Percentiles rank a stretch among this genome's conserved stretches.
Evolutionary conservation across 202 grass and related monocot species (phyloP).

Genomic region (Dendrocalamus latiflorus): DNA sequence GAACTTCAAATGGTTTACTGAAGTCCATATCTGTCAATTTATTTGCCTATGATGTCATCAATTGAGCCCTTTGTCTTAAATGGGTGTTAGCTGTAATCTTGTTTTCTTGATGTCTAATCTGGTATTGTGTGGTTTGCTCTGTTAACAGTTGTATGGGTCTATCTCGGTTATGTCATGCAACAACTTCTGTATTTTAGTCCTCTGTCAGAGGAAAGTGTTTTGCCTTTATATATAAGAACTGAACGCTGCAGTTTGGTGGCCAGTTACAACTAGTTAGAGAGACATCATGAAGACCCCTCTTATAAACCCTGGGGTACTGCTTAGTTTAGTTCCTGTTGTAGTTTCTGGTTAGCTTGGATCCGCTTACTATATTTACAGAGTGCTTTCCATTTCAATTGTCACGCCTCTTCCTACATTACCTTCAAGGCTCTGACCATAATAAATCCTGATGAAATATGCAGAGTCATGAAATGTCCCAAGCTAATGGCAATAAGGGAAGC

Average conservation of each 20-base stretch:
- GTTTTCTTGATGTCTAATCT: slow-evolving; percentile 19
- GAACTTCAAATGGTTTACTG: not conserved
- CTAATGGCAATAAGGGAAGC: slow-evolving; percentile 37
- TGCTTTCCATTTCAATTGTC: slow-evolving; percentile 20
- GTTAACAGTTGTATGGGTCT: not conserved
- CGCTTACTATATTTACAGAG: not conserved
- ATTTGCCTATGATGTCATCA: not conserved
- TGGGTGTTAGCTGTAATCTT: not conserved
- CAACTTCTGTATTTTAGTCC: slow-evolving; percentile 7
- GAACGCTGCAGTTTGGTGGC: not conserved
- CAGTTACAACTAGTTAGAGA: not conserved
- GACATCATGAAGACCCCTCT: not conserved
- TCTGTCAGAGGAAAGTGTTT: not conserved
- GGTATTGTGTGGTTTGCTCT: too few species aligned
- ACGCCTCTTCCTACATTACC: not conserved
- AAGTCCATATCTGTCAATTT: not conserved
- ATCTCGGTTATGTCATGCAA: not conserved
- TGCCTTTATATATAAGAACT: slow-evolving; percentile 6
- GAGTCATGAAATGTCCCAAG: slow-evolving; percentile 38
- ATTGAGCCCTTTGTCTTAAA: not conserved
- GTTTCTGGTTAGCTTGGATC: not conserved
- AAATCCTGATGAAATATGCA: slow-evolving; percentile 41
- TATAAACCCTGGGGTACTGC: not conserved
- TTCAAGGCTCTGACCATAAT: slow-evolving; percentile 18
- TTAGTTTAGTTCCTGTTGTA: slow-evolving; percentile 1